These are phyloP conservation scores for Globisporangium nunn DNA, from an alignment of 352 stramenopile genomes.

Conservation along the genomic window DNA sequence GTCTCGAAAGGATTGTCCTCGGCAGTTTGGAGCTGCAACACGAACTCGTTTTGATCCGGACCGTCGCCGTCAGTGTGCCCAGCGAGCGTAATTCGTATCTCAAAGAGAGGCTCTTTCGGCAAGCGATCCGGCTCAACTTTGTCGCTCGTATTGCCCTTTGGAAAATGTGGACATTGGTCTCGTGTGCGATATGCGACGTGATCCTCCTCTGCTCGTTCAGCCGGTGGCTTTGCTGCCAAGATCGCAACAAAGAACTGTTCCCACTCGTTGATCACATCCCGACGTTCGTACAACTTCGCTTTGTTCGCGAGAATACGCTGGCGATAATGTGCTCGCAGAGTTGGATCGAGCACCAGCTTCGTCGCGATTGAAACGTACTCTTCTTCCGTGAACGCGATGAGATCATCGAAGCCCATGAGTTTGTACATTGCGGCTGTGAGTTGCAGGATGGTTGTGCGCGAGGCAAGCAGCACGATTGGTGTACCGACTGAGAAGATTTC, in stretches of 20 bases:
- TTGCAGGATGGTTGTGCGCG: slow-evolving; percentile 50
- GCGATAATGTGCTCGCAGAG: slow-evolving; percentile 10
- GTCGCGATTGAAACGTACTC: slow-evolving; percentile 21
- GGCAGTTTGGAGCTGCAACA: neutral
- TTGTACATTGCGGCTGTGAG: slow-evolving; percentile 60
- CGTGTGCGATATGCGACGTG: neutral
- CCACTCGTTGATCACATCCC: slow-evolving; percentile 34
- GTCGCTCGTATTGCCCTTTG: neutral
- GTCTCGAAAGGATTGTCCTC: slow-evolving; percentile 21
- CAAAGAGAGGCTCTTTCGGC: slow-evolving; percentile 5
- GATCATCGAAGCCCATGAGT: slow-evolving; percentile 29
- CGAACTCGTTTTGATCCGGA: neutral
- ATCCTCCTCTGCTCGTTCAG: neutral
- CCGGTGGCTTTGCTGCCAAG: slow-evolving; percentile 9
- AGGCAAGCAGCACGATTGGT: slow-evolving; percentile 44
- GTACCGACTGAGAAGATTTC: slow-evolving; percentile 58
- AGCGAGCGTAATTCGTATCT: neutral
- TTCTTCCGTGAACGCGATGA: slow-evolving; percentile 20
- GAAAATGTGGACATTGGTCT: slow-evolving; percentile 1
- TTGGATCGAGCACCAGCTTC: slow-evolving; percentile 20
- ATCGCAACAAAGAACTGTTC: slow-evolving; percentile 24
- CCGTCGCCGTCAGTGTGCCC: slow-evolving; percentile 1
- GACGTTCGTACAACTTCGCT: slow-evolving; percentile 28
- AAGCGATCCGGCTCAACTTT: neutral
- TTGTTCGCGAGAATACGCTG: slow-evolving; percentile 23